Conservation (phyloP, 192 early-diverging fungal genomes). For the Irineochytrium annulatum region DNA sequence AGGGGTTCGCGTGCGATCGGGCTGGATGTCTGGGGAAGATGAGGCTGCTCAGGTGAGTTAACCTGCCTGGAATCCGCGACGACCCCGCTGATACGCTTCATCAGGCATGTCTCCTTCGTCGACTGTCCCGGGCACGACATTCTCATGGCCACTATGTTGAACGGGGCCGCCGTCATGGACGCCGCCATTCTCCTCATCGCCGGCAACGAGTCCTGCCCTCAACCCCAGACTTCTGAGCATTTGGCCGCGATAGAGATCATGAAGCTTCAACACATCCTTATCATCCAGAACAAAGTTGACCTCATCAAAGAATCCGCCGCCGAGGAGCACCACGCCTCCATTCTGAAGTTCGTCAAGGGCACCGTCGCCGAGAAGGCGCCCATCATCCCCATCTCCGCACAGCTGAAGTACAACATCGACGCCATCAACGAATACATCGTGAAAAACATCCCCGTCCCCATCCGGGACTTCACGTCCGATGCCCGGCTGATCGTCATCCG, state of each 20-base stretch:
- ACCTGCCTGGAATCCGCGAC: background rate
- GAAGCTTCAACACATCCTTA: conserved; percentile 94
- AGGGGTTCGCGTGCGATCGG: conserved; percentile 84
- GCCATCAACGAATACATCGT: conserved; percentile 97
- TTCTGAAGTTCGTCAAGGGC: conserved; percentile 88
- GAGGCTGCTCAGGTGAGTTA: conserved; percentile 66
- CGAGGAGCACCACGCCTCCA: conserved; percentile 83
- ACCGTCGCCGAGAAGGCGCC: conserved; percentile 93
- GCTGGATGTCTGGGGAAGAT: conserved; percentile 79
- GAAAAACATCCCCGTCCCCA: conserved; percentile 91
- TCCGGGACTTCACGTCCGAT: conserved; percentile 84
- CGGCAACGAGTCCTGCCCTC: conserved; percentile 97
- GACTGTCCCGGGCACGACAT: conserved; percentile 99
- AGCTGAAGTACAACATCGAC: conserved; percentile 98
- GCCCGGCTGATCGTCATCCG: conserved; percentile 96
- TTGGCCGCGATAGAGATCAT: conserved; percentile 99
- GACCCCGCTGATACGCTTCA: background rate
- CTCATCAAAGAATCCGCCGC: conserved; percentile 91
- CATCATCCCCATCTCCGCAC: conserved; percentile 96
- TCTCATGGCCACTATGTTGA: conserved; percentile 99
- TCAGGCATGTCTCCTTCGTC: conserved; percentile 94
- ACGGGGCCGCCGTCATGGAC: conserved; percentile 97
- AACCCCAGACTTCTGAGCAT: conserved; percentile 98
- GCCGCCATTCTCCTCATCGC: conserved; percentile 96
- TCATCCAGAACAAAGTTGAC: conserved; percentile 99